Base-by-base conservation (phyloP, 345 rosid species). In the Cardamine occulta region DNA sequence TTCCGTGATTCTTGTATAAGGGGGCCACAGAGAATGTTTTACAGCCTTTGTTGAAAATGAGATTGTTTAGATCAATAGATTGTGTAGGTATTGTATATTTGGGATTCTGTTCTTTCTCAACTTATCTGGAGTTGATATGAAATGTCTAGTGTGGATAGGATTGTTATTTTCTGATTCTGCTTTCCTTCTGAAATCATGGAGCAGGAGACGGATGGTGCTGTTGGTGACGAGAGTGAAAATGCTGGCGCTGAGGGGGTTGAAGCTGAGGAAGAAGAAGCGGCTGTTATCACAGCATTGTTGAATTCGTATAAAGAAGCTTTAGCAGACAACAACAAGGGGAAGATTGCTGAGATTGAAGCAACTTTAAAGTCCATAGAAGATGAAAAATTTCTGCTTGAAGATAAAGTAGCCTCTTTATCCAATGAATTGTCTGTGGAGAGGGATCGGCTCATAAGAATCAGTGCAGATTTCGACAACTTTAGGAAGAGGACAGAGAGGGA, bases 391-490 rank as follows among this genome's bases (percentile, higher is more conserved):
- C 78, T 80, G 51, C 89, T 90, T 49, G 88, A 84, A 78, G 77
- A 68, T 34, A 88, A 89, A 85, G 84, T 86, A 55, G 65, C 85
- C 2, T 63, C 84, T 56, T 83, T 95, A 70, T 80, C 88, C 29
- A 86, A 82, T 59, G 99, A 92, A 42, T 56, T 92, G 37, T 80
- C 91, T 0, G 60, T 56, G n/a, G 96, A 89, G 82, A 90, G 67
- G 84, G 97, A 85, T 40, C 88, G 97, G 64, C 44, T 88, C 75
- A 82, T 95, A 74, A 85, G 97, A 84, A 88, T 95, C 31, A 84
- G 97, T 80, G 97, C 97, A 1, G 97, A 95, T 82, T 95, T 95
- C 37, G 99, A 92, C 76, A 95, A 95, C 84, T 95, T 95, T 76
- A 88, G 99, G 63, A 95, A 88, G 87, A 92, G 97, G 71, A 92